Evolutionary conservation across 2,329 filamentous ascomycete genomes (phyloP).

Genomic region (Colletotrichum gloeosporioides): DNA sequence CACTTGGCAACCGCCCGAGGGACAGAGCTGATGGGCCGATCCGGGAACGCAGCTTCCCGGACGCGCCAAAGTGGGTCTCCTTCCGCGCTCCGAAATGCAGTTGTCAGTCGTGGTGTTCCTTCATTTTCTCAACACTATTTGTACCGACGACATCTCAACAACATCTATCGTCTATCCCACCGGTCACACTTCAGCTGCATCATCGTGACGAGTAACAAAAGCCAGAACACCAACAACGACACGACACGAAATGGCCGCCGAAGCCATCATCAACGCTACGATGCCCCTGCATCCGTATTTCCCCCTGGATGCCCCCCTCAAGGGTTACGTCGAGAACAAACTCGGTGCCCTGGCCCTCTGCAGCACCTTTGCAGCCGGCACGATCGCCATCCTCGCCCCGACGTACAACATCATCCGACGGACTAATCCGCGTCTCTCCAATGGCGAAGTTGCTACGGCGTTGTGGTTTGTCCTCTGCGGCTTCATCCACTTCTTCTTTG

Average conservation of each 20-base stretch:
- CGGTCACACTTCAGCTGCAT: not conserved
- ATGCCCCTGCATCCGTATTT: constrained; percentile 70
- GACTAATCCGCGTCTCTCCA: constrained; percentile 56
- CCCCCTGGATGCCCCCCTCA: constrained; percentile 66
- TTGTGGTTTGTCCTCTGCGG: constrained; percentile 80
- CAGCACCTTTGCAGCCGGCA: constrained; percentile 61
- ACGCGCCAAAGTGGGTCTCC: not conserved
- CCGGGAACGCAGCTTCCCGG: constrained; percentile 1
- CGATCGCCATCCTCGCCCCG: constrained; percentile 59
- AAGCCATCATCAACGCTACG: constrained; percentile 4
- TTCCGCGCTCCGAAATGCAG: not conserved
- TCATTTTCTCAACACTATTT: not conserved
- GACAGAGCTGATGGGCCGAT: not conserved
- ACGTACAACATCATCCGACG: constrained; percentile 60
- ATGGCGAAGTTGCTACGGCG: constrained; percentile 62
- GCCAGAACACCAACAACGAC: not conserved
- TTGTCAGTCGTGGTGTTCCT: not conserved
- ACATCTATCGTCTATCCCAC: not conserved
- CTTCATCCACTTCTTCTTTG: constrained; percentile 50
- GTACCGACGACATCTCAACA: not conserved
- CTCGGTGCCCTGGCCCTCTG: constrained; percentile 64
- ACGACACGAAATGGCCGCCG: not conserved
- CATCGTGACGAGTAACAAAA: not conserved
- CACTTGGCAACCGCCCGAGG: not conserved
- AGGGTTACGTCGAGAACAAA: constrained; percentile 71